phyloP scores from a whole-genome alignment of 2,329 filamentous ascomycete species.

The Shiraia sp. region DNA sequence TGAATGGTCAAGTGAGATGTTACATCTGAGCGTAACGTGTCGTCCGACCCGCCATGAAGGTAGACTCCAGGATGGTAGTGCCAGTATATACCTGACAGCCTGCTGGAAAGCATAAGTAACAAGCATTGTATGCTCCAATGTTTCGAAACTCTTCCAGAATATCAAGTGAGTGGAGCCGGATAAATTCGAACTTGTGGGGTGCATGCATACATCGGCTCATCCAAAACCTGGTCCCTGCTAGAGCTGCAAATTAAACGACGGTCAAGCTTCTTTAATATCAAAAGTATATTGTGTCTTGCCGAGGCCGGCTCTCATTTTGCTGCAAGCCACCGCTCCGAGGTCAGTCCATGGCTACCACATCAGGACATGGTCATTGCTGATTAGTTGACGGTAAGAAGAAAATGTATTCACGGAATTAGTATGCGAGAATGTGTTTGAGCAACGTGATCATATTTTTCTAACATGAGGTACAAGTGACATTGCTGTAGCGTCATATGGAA shows the following conservation, averaged over 20 bases:
- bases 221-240: constrained; percentile 4
- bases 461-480: not conserved
- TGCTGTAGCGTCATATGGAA: not conserved
- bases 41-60: too few species aligned
- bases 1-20: too few species aligned
- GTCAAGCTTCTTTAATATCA: constrained; percentile 8
- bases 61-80: too few species aligned
- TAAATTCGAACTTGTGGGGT: constrained; percentile 12
- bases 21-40: too few species aligned
- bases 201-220: constrained; percentile 1
- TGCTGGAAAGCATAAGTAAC: not conserved
- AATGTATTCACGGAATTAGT: too few species aligned
- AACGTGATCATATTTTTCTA: too few species aligned
- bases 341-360: not conserved
- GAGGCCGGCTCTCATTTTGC: not conserved
- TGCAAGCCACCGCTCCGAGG: not conserved
- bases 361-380: not conserved
- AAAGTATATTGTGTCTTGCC: constrained; percentile 4
- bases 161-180: constrained; percentile 1
- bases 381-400: too few species aligned
- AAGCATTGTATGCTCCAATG: not conserved
- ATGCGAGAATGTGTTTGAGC: too few species aligned
- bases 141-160: constrained; percentile 15
- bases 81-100: too few species aligned
- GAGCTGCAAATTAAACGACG: not conserved